Evolutionary conservation across 2,329 filamentous ascomycete species (phyloP).

Genomic region (Apiospora aurea): DNA sequence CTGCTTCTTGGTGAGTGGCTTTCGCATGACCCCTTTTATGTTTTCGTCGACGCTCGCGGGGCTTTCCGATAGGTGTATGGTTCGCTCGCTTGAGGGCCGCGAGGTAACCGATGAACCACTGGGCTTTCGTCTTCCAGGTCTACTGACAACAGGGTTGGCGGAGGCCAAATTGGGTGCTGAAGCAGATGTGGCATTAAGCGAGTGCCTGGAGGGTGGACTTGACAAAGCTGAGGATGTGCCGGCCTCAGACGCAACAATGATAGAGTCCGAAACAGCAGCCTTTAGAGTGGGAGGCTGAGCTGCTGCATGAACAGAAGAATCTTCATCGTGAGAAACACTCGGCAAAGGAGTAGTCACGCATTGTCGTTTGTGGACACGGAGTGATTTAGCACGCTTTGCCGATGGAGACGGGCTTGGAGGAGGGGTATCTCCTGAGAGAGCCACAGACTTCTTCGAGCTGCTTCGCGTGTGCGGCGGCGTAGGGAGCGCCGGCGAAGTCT

Average conservation of each 20-base stretch:
- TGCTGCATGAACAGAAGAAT: too few relatives aligned
- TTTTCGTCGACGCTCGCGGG: constrained; percentile 16
- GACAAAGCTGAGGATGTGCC: not conserved
- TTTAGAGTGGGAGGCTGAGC: not conserved
- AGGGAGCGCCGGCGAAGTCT: not conserved
- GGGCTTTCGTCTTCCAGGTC: not conserved
- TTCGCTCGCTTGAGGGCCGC: constrained; percentile 2
- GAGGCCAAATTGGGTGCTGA: not conserved
- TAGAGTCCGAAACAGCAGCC: not conserved
- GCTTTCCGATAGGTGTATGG: not conserved
- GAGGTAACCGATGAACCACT: not conserved
- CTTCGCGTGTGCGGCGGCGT: constrained; percentile 9
- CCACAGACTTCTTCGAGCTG: not conserved
- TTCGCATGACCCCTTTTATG: not conserved
- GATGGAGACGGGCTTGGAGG: not conserved
- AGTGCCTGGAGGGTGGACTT: not conserved
- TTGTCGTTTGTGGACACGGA: not conserved
- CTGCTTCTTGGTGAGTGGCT: constrained; percentile 5
- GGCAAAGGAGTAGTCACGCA: constrained; percentile 4
- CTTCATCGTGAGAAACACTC: not conserved
- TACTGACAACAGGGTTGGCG: not conserved
- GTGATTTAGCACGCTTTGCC: not conserved
- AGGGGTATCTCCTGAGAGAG: not conserved
- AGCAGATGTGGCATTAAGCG: not conserved
- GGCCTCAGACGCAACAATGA: not conserved